Evolutionary conservation across 2,329 filamentous ascomycete species (phyloP), one percentile per base, ranked within the genome.

Genomic region (Coniochaeta sp.): DNA sequence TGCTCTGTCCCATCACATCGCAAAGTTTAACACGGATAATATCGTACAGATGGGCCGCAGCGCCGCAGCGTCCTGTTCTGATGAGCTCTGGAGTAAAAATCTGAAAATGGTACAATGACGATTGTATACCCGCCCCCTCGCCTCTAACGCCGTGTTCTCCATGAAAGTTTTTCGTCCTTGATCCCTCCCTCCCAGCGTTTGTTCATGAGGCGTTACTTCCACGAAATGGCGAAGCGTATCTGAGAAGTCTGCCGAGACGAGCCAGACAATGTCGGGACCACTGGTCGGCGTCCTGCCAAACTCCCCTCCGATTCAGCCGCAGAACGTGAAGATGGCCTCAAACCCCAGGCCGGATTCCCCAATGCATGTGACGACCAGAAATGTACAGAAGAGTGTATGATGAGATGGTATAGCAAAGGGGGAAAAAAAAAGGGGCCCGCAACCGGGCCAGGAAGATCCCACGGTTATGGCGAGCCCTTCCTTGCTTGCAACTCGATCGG

Each of bases 401-500:
- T 28, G 43, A 47, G 43, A 52, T 52, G 26, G 12, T 6, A 9
- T 17, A 56, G 28, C 17, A 34, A 56, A 22, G 31, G 31, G n/a
- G n/a, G n/a, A n/a, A n/a, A n/a, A 36, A 38, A 56, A 16, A n/a
- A 12, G 17, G 54, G 5, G 28, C 5, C 54, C 22, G 33, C 24
- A 17, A 38, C n/a, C 31, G 31, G 12, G 24, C 14, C 31, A 6
- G 12, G 31, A 28, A 56, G 6, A 7, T 3, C 31, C 17, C n/a
- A n/a, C 26, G 52, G 54, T 38, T 36, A 34, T 57, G 28, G 54
- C 14, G 17, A 19, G 6, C 26, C 54, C 66, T 80, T 81, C 58
- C 76, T 77, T 61, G 73, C 74, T 65, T 83, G 77, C 62, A 83
- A 72, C 67, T 85, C 82, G 64, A 83, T 81, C 40, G 75, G 44